Evolutionary conservation across 2,329 filamentous ascomycete species (phyloP).

Genomic region (Xylaria sp.): DNA sequence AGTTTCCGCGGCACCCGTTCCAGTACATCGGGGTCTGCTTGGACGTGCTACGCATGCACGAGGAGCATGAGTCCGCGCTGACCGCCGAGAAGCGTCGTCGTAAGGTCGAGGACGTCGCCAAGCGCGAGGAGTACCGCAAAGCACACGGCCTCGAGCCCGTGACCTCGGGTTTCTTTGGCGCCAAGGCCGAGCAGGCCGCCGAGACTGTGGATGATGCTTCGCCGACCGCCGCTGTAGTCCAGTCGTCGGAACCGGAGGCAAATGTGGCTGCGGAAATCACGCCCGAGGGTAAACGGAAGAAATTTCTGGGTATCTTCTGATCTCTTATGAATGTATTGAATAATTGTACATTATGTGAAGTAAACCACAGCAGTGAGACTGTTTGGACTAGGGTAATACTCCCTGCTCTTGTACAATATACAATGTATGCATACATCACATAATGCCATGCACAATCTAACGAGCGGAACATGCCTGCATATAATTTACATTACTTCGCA

Average conservation of each 20-base stretch:
- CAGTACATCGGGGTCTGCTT: conserved; percentile 72
- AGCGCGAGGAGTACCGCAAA: conserved; percentile 85
- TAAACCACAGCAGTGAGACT: conserved; percentile 29
- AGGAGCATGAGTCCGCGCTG: conserved; percentile 74
- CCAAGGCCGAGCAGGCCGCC: conserved; percentile 41
- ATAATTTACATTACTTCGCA: conserved; percentile 7
- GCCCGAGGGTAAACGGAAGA: conserved; percentile 69
- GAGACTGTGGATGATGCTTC: conserved; percentile 21
- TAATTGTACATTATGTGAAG: conserved; percentile 9
- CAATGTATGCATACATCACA: conserved; percentile 2
- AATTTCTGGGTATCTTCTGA: conserved; percentile 86
- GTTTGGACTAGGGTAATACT: conserved; percentile 5
- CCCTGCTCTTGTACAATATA: conserved; percentile 33
- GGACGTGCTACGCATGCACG: conserved; percentile 80
- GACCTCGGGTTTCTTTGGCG: conserved; percentile 41
- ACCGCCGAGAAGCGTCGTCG: conserved; percentile 77
- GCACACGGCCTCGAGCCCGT: conserved; percentile 79
- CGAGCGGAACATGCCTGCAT: conserved; percentile 13
- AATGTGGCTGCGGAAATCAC: conserved; percentile 26
- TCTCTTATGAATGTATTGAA: neutral
- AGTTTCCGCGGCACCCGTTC: conserved; percentile 76
- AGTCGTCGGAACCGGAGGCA: conserved; percentile 24
- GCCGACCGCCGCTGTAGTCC: conserved; percentile 23
- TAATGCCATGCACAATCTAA: conserved; percentile 11
- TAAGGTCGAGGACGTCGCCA: conserved; percentile 85